Conservation (phyloP, 768 basidiomycete species). For the Guyanaporus albipodus region DNA sequence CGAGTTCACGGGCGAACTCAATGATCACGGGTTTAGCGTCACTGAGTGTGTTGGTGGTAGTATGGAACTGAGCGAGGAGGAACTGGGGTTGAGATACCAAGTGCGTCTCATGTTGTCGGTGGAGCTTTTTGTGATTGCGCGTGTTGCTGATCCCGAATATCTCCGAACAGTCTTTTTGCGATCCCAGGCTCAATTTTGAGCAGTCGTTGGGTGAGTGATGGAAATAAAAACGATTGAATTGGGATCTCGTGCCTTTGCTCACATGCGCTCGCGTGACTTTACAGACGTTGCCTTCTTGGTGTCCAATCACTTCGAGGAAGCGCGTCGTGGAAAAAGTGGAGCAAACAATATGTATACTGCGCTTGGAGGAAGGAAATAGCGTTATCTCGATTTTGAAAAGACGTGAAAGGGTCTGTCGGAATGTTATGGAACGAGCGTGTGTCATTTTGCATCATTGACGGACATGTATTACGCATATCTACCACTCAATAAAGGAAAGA, state of each 20-base stretch:
- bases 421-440: neutral
- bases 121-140: neutral
- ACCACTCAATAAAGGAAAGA: neutral
- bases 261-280: neutral
- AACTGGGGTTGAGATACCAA: slow-evolving; percentile 89
- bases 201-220: slow-evolving; percentile 78
- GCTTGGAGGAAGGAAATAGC: slow-evolving; percentile 25
- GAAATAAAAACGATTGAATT: neutral
- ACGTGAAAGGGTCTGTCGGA: slow-evolving; percentile 17
- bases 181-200: slow-evolving; percentile 91
- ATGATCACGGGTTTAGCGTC: slow-evolving; percentile 88
- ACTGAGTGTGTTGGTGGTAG: slow-evolving; percentile 97
- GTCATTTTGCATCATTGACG: slow-evolving; percentile 2
- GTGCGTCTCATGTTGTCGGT: slow-evolving; percentile 32
- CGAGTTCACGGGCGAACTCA: slow-evolving; percentile 90
- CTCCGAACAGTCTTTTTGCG: slow-evolving; percentile 73
- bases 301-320: slow-evolving; percentile 74
- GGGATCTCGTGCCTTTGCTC: neutral
- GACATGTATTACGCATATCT: neutral
- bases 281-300: slow-evolving; percentile 83
- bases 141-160: neutral
- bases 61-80: slow-evolving; percentile 88
- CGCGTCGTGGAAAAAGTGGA: slow-evolving; percentile 39
- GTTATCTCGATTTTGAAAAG: neutral
- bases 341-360: slow-evolving; percentile 28